Percentiles rank a stretch among this genome's conserved stretches.
Conservation (phyloP, 345 rosid species). For the Diplotaxis tenuifolia region DNA sequence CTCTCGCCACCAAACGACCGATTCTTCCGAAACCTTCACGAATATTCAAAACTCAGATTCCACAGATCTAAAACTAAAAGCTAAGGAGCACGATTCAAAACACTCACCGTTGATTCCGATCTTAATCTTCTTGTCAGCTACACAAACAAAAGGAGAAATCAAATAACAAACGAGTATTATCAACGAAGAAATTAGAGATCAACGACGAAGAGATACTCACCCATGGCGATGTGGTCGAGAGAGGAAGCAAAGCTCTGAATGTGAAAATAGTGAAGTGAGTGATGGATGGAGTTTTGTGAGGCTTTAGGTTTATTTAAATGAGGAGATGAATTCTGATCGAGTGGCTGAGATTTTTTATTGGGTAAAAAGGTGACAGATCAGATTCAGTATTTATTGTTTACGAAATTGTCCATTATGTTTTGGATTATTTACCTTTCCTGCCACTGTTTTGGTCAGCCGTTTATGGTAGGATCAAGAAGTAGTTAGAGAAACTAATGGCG, state of each 20-base stretch:
- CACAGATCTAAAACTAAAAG: not conserved
- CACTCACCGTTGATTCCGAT: slow-evolving; percentile 65
- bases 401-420: not conserved
- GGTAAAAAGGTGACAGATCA: slow-evolving; percentile 3
- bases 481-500: slow-evolving; percentile 9
- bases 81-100: not conserved
- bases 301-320: slow-evolving; percentile 34
- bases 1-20: slow-evolving; percentile 67
- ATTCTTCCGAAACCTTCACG: slow-evolving; percentile 60
- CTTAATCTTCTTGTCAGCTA: slow-evolving; percentile 47
- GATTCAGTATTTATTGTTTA: slow-evolving; percentile 21
- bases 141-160: slow-evolving; percentile 21
- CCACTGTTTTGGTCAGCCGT: slow-evolving; percentile 23
- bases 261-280: not conserved
- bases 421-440: slow-evolving; percentile 16
- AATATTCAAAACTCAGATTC: not conserved
- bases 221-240: slow-evolving; percentile 29
- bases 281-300: slow-evolving; percentile 33
- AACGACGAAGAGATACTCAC: slow-evolving; percentile 27
- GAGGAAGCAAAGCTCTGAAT: too few relatives aligned
- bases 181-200: not conserved
- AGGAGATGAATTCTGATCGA: slow-evolving; percentile 13
- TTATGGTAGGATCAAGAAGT: slow-evolving; percentile 6
- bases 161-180: not conserved
- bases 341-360: slow-evolving; percentile 34